Evolutionary conservation across 2,329 filamentous ascomycete genomes (phyloP), one percentile per base, ranked within the genome.

Genomic region (Rachicladosporium sp.): DNA sequence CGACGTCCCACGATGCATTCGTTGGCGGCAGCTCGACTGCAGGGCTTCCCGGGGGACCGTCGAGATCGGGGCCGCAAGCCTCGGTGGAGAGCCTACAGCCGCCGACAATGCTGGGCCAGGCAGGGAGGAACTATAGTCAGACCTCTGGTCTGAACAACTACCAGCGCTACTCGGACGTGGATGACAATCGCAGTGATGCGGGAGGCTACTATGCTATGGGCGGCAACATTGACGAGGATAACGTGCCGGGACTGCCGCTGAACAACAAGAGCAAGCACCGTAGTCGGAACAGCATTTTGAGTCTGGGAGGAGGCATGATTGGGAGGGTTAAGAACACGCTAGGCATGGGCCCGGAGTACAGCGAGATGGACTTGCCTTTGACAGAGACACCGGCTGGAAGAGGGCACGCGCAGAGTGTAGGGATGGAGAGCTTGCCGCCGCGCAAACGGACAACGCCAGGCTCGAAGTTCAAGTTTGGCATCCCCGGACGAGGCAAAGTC

Each of bases 361-460:
- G 89, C 29, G 91, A 96, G 64, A 98, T 98, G 91, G 89, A 98
- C 58, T 70, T 98, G 40, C 91, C 91, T 10, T 69, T 98, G 61
- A 96, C 89, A 4, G 86, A 96, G 58, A 67, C 80, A 35, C 74
- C 70, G 38, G 72, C 70, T 35, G 66, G 70, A 50, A 64, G 65
- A 48, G 56, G 61, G 12, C 35, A 41, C 8, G 34, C 38, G 10
- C 35, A 61, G 64, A 53, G 52, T 68, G 40, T 65, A 66, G 48
- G 66, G 21, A 33, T 15, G 21, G 43, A 38, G 27, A 45, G 12
- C 39, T 36, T 33, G 43, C 42, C 42, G 29, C 43, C 29, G 29
- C 38, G 30, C 42, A 43, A 39, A 44, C 42, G 32, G 41, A 50
- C 32, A 43, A 78, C 69, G 50, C 78, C 83, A 51, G 77, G 77